Base-by-base conservation (phyloP, 331 rosid genomes). In the Pyracantha coccinea region DNA sequence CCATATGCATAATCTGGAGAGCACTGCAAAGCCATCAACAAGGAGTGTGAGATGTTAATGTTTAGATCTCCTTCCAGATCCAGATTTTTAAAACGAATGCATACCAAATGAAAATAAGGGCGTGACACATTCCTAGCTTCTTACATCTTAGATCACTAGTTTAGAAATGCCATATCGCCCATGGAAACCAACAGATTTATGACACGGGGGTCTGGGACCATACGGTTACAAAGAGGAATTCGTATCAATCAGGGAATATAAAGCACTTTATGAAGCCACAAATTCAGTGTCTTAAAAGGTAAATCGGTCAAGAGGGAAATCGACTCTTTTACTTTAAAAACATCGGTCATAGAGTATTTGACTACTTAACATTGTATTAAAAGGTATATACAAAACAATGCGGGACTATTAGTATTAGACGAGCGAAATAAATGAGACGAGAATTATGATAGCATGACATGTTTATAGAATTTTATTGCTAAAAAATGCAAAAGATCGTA, bases 1-100 rank as follows among this genome's bases (percentile, higher is more conserved):
- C 99, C 99, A 80, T 94, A 91, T 15, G 90, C 99, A 83, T 94
- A 94, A 80, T 94, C 99, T 17, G 99, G 97, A 38, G 99, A 87
- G 93, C 99, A 94, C 95, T 91, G 97, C 82, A 78, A 78, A 79
- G 81, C 23, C 28, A 86, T 38, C 69, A 77, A 62, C 57, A 35
- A 68, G n/a, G 33, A 66, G 57, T 32, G 23, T 7, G 47, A 60
- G n/a, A 41, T 45, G 72, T 78, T 21, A 27, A n/a, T 69, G 45
- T 12, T 41, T 20, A 2, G 63, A 28, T 52, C 19, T 66, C 23
- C 17, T 6, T 73, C n/a, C 73, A 27, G 71, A 31, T 29, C 47
- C 33, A 10, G 13, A 44, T 13, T 14, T 33, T 20, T 12, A 2
- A 13, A 16, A 50, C 15, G 27, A 63, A 74, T 29, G 24, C 29